phyloP scores from a whole-genome alignment of 169 alveolate genomes.

The Eimeria falciformis region DNA sequence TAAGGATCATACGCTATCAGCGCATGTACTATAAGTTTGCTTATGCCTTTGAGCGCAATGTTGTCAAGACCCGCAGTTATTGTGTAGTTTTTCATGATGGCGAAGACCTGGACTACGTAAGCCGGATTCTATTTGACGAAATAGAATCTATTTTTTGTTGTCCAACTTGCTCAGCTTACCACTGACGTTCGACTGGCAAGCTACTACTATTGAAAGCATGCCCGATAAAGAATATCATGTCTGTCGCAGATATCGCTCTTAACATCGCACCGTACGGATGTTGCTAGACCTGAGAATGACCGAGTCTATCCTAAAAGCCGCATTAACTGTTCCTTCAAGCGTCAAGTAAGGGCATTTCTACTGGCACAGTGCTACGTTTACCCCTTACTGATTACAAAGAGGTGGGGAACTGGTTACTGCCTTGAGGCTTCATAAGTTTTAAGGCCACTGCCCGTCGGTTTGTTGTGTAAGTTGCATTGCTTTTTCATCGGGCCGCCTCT shows the following conservation, averaged over 20 bases:
- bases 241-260: neutral
- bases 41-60: neutral
- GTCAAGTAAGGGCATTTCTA: too few relatives aligned
- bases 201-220: too few relatives aligned
- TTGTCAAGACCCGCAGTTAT: neutral
- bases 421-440: neutral
- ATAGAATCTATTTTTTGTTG: too few relatives aligned
- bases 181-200: too few relatives aligned
- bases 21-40: neutral
- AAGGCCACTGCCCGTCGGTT: neutral
- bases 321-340: neutral
- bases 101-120: constrained; percentile 28
- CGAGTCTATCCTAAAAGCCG: neutral
- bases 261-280: neutral
- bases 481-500: too few relatives aligned
- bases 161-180: too few relatives aligned
- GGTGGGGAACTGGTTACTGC: neutral
- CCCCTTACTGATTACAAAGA: neutral
- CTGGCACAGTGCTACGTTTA: neutral
- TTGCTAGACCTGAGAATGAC: neutral
- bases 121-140: neutral
- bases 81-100: constrained; percentile 27
- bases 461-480: neutral
- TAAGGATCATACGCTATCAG: neutral
- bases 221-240: too few relatives aligned